Evolutionary conservation across 352 stramenopile genomes (phyloP).

Genomic region (Globisporangium carolinianum): DNA sequence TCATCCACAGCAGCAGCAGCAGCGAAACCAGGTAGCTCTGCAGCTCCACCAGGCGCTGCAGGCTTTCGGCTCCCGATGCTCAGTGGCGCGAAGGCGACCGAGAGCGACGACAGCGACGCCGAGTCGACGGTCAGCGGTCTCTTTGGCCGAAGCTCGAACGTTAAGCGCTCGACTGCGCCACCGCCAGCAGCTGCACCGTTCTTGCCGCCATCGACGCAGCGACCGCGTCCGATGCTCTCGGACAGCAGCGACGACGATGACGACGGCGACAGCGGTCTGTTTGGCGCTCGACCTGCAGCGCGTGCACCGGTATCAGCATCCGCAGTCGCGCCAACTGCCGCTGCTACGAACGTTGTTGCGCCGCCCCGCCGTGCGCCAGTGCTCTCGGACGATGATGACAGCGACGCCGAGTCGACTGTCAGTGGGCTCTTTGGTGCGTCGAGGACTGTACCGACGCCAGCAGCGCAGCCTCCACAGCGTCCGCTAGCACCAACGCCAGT

Average conservation of each 20-base stretch:
- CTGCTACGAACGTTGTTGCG: constrained; percentile 16
- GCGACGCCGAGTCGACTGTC: constrained; percentile 13
- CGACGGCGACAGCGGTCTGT: constrained; percentile 30
- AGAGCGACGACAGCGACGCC: constrained; percentile 36
- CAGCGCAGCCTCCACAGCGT: not conserved
- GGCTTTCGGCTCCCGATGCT: constrained; percentile 21
- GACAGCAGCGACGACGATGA: constrained; percentile 33
- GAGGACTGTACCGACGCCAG: too few species aligned
- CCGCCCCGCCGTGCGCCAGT: constrained; percentile 14
- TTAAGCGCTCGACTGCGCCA: constrained; percentile 1
- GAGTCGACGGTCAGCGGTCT: constrained; percentile 42
- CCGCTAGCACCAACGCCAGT: not conserved
- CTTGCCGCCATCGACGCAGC: constrained; percentile 6
- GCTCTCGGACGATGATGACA: constrained; percentile 17
- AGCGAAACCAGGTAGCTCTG: not conserved
- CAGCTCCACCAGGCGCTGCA: constrained; percentile 9
- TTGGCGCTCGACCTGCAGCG: constrained; percentile 21
- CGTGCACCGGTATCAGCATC: constrained; percentile 8
- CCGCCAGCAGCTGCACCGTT: constrained; percentile 1
- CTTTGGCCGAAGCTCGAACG: constrained; percentile 21
- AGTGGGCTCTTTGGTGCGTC: constrained; percentile 5
- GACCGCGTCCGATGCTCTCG: constrained; percentile 38
- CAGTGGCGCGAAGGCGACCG: constrained; percentile 15
- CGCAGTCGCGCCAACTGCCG: constrained; percentile 6
- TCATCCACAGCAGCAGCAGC: constrained; percentile 2